phyloP scores from a whole-genome alignment of 2,329 filamentous ascomycete genomes.

The Colletotrichum ledebouriae region DNA sequence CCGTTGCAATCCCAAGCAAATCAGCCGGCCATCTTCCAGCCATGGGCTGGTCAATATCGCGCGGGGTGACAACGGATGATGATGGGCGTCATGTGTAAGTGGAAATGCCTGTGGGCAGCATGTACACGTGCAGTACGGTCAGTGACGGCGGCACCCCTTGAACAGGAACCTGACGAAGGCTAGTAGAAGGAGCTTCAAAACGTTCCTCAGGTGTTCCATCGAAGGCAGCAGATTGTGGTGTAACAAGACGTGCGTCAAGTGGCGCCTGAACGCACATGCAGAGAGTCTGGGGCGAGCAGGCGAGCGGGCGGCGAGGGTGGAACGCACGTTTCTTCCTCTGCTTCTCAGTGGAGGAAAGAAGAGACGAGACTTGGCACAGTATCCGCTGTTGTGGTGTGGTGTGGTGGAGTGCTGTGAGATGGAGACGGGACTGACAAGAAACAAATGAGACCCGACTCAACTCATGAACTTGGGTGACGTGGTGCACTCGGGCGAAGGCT shows the following conservation, averaged over 20 bases:
- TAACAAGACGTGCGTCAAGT: conserved; percentile 57
- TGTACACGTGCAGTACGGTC: conserved; percentile 15
- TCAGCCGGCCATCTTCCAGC: conserved; percentile 8
- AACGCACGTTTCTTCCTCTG: conserved; percentile 3
- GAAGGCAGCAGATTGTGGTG: conserved; percentile 48
- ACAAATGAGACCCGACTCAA: conserved; percentile 34
- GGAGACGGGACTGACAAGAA: conserved; percentile 19
- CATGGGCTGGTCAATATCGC: conserved; percentile 25
- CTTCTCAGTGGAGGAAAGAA: not conserved
- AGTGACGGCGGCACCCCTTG: conserved; percentile 22
- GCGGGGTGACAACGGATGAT: not conserved
- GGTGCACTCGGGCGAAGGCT: not conserved
- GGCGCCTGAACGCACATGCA: conserved; percentile 48
- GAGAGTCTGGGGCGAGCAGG: conserved; percentile 26
- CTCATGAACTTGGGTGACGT: conserved; percentile 21
- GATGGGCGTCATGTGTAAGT: conserved; percentile 2
- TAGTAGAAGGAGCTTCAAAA: conserved; percentile 38
- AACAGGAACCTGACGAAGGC: conserved; percentile 14
- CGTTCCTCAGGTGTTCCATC: conserved; percentile 51
- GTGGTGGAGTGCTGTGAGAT: conserved; percentile 10
- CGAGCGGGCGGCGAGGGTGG: conserved; percentile 24
- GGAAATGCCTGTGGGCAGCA: not conserved
- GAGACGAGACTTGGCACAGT: not conserved
- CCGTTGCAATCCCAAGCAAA: conserved; percentile 16
- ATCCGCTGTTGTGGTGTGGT: not conserved